Base-by-base conservation (phyloP, 768 basidiomycete genomes). In the Strobilomyces dryophilus region DNA sequence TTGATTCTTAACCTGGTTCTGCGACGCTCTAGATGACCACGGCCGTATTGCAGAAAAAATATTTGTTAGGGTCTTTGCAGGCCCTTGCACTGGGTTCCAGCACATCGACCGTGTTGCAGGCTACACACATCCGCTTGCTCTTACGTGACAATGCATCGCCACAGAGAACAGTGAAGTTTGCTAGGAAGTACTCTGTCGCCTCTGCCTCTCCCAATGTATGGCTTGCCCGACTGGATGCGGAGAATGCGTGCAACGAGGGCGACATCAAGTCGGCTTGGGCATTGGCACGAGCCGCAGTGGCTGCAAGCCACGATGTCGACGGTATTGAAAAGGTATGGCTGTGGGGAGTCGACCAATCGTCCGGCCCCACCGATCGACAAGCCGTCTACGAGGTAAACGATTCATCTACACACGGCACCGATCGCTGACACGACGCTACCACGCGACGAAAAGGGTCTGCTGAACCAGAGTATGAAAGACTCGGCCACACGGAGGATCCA, bases 221-320 rank as follows among this genome's bases (percentile, higher is more conserved):
- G 82, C 64, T 81, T 12, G 74, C 75, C 15, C 71, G 80, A 26
- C 69, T 87, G 12, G 71, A 70, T 20, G 74, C 74, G 5, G 82
- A 84, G 57, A 50, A 63, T 34, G 55, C 55, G 8, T 66, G 62
- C 46, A 57, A 59, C 36, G 49, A 46, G 8, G 65, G 53, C 6
- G 70, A 64, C 27, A 60, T 70, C 40, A 53, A 62, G 9, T 63
- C 65, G 26, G 69, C 69, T 10, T 83, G 80, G 78, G 58, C 54
- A 26, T 73, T 76, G 55, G 81, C 81, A 20, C 70, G 82, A 35
- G 57, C 59, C 17, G 51, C 54, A 1, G 76, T 77, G 20, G 55
- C 49, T 27, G 65, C 66, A 2, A 48, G 45, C 36, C 36, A 47
- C 1, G 62, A 69, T 29, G 5, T 46, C 7, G n/a, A 47, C 14